phyloP scores from a whole-genome alignment of 257 asterid species.

The Solanum bulbocastanum region DNA sequence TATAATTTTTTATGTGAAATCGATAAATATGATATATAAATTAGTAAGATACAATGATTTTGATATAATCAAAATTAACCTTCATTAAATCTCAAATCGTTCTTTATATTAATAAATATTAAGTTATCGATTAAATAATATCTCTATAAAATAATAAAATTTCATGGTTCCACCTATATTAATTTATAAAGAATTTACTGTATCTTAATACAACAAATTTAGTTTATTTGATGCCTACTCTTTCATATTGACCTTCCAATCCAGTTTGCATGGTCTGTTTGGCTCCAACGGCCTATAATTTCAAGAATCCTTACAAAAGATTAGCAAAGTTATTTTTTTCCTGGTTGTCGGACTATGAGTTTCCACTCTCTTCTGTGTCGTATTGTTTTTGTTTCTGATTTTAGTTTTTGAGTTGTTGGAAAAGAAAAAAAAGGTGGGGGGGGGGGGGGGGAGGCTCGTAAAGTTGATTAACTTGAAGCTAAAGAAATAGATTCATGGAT shows the following conservation, averaged over 20 bases:
- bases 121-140: no score
- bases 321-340: neutral
- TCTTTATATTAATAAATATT: no score
- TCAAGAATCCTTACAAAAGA: neutral
- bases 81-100: no score
- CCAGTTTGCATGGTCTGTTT: neutral
- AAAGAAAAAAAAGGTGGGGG: neutral
- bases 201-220: neutral
- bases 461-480: neutral
- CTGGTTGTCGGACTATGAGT: neutral
- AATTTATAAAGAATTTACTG: neutral
- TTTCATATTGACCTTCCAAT: neutral
- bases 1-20: no score
- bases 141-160: no score
- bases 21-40: no score
- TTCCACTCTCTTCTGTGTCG: neutral
- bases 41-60: no score
- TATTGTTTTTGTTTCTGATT: neutral
- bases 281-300: neutral
- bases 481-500: neutral
- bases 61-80: no score
- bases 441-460: neutral
- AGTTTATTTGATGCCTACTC: neutral
- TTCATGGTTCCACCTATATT: no score
- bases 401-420: neutral